phyloP scores from a whole-genome alignment of 768 basidiomycete species.

The Tulasnella sp. region DNA sequence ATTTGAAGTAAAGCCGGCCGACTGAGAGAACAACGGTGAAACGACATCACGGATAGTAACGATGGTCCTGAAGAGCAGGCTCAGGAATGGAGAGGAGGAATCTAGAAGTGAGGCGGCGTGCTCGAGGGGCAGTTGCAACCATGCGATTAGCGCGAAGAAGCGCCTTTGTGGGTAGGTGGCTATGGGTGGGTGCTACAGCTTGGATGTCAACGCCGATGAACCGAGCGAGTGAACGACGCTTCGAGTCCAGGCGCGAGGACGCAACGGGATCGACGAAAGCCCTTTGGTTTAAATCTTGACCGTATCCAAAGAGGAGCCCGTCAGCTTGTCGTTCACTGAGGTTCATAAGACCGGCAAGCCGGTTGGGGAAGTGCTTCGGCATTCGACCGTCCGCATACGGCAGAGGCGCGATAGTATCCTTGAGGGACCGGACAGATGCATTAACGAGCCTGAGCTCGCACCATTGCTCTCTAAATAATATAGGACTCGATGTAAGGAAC shows the following conservation, averaged over 20 bases:
- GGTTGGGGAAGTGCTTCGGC: constrained; percentile 15
- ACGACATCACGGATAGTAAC: neutral
- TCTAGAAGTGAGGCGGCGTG: neutral
- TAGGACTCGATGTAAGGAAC: neutral
- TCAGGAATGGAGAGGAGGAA: neutral
- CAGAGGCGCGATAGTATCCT: neutral
- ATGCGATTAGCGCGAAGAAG: neutral
- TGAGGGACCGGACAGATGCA: neutral
- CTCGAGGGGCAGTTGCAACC: neutral
- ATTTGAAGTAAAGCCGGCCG: neutral
- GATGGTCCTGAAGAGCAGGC: neutral
- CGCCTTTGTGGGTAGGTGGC: neutral
- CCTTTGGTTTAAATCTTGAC: neutral
- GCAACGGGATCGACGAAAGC: neutral
- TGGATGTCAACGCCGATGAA: constrained; percentile 12
- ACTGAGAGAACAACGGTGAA: neutral
- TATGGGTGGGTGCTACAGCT: neutral
- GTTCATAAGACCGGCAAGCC: constrained; percentile 7
- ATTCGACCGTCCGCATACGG: constrained; percentile 11
- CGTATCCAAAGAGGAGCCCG: constrained; percentile 8
- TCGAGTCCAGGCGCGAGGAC: neutral
- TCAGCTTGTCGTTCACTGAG: constrained; percentile 25
- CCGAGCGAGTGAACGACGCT: constrained; percentile 7
- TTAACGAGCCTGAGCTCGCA: neutral
- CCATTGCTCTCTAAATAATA: neutral